A percentile compares a stretch with the other conserved stretches of the same genome.
These are phyloP conservation scores for Ascochyta viciae-villosae DNA, from an alignment of 2,329 filamentous ascomycete species.

Conservation along the genomic window DNA sequence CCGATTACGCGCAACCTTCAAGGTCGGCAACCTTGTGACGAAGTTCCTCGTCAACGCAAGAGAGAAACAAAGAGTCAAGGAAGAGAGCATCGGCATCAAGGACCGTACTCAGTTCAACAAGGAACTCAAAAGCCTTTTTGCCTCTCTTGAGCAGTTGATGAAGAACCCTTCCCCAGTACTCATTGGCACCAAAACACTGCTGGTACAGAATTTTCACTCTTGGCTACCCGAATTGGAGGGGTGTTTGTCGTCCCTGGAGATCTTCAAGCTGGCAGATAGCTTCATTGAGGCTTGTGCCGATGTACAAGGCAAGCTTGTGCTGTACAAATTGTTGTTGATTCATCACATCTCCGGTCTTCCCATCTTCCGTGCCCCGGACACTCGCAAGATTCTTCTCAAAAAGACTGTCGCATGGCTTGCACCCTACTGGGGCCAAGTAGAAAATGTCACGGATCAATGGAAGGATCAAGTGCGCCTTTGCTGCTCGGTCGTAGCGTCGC, in stretches of 20 bases:
- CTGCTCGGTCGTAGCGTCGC: constrained; percentile 88
- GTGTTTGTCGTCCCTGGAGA: constrained; percentile 80
- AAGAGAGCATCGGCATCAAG: constrained; percentile 84
- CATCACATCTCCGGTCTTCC: constrained; percentile 87
- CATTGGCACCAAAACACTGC: constrained; percentile 91
- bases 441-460: constrained; percentile 81
- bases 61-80: constrained; percentile 85
- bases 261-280: constrained; percentile 87
- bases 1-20: constrained; percentile 88
- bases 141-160: constrained; percentile 89
- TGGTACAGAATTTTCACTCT: constrained; percentile 94
- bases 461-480: constrained; percentile 91
- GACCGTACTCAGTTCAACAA: constrained; percentile 77
- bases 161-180: constrained; percentile 82
- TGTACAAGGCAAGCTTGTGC: constrained; percentile 87
- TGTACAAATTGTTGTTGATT: constrained; percentile 92
- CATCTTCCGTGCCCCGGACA: constrained; percentile 80
- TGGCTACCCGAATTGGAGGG: constrained; percentile 92
- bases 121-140: constrained; percentile 86
- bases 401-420: constrained; percentile 91
- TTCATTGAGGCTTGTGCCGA: constrained; percentile 90
- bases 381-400: constrained; percentile 74
- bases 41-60: constrained; percentile 94
- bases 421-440: constrained; percentile 86
- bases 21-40: constrained; percentile 89